Conservation (phyloP, 805 yeast species). For the Nakazawaea ishiwadae region DNA sequence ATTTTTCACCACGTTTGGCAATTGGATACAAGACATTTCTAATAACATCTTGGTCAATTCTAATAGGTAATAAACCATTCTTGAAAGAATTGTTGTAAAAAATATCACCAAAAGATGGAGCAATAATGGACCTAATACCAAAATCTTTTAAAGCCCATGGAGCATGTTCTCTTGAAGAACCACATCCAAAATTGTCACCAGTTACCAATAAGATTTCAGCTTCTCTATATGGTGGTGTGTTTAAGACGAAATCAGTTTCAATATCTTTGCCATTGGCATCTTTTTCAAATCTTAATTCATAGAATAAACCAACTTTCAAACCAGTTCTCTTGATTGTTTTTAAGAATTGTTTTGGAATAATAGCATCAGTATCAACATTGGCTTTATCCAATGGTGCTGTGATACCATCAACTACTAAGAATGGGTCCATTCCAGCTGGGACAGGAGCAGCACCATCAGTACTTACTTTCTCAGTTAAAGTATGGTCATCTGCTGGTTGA, state of each 20-base stretch:
- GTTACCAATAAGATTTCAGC: conserved; percentile 85
- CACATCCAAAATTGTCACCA: conserved; percentile 98
- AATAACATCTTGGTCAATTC: conserved; percentile 79
- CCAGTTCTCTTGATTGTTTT: conserved; percentile 98
- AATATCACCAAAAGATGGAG: conserved; percentile 98
- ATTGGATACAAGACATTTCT: conserved; percentile 68
- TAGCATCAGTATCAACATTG: conserved; percentile 97
- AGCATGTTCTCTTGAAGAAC: conserved; percentile 98
- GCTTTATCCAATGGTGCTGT: conserved; percentile 95
- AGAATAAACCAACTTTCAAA: conserved; percentile 80
- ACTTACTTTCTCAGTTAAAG: conserved; percentile 30
- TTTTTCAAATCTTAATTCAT: conserved; percentile 78
- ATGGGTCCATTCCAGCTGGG: conserved; percentile 65
- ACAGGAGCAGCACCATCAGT: conserved; percentile 22
- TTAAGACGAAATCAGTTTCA: conserved; percentile 87
- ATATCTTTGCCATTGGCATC: conserved; percentile 66
- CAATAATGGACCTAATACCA: conserved; percentile 93
- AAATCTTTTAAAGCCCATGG: conserved; percentile 99
- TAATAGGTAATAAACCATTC: conserved; percentile 90
- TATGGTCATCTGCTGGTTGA: conserved; percentile 50
- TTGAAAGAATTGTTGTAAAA: conserved; percentile 96
- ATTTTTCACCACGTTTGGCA: conserved; percentile 65
- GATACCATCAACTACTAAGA: conserved; percentile 70
- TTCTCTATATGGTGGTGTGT: conserved; percentile 74
- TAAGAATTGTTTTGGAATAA: conserved; percentile 96